Percentiles rank a stretch among this genome's conserved stretches.
Conservation (phyloP, 2,329 filamentous ascomycete species). For the Calonectria pseudoturangicola region DNA sequence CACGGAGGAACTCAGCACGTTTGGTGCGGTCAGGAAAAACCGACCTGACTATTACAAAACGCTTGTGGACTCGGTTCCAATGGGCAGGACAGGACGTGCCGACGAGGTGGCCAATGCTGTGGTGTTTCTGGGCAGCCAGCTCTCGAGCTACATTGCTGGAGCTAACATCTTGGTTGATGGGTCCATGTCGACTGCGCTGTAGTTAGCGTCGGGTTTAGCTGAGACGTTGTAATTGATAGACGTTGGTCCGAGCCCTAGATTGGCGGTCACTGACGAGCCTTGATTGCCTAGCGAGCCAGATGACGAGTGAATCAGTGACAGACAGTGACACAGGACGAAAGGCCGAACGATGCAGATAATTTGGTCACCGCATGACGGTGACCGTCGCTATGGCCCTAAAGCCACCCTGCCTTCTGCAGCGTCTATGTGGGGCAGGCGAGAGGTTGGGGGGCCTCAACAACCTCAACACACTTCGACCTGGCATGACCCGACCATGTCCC, state of each 20-base stretch:
- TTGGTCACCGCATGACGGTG: background rate
- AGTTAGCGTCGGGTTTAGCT: background rate
- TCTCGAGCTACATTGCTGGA: slow-evolving; percentile 49
- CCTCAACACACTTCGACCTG: background rate
- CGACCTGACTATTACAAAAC: slow-evolving; percentile 36
- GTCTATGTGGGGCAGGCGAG: background rate
- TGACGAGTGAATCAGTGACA: too few relatives aligned
- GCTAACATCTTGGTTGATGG: slow-evolving; percentile 52
- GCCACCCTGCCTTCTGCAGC: background rate
- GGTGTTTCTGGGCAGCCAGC: slow-evolving; percentile 49
- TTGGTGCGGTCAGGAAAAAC: slow-evolving; percentile 30
- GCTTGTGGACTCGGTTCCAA: slow-evolving; percentile 37
- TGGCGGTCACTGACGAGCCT: too few relatives aligned
- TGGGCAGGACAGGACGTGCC: slow-evolving; percentile 41
- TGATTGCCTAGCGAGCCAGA: too few relatives aligned
- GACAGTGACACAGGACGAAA: too few relatives aligned
- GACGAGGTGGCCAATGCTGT: slow-evolving; percentile 52
- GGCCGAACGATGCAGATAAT: too few relatives aligned
- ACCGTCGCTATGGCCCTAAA: background rate
- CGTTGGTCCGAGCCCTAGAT: too few relatives aligned
- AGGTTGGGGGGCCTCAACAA: slow-evolving; percentile 4
- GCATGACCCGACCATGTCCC: background rate
- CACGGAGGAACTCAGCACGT: slow-evolving; percentile 47
- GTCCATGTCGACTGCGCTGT: slow-evolving; percentile 34
- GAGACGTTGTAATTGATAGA: background rate